Conservation (phyloP, 2,329 filamentous ascomycete genomes). For the Hyphodiscus sp. region DNA sequence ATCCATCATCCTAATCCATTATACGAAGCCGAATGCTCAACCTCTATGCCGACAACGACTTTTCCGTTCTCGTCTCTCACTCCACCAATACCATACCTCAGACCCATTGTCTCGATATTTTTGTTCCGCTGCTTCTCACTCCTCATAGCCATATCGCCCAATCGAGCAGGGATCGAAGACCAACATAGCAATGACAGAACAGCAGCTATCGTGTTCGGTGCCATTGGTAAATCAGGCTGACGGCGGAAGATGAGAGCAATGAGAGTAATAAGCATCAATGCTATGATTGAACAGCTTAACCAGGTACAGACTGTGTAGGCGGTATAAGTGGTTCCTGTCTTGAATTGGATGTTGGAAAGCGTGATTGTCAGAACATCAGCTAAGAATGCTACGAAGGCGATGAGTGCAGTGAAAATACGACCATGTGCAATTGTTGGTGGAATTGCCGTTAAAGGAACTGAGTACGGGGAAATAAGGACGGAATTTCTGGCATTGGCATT, state of each 20-base stretch:
- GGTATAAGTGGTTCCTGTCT: slow-evolving; percentile 33
- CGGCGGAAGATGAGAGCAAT: neutral
- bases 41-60: no score
- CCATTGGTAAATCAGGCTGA: neutral
- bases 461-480: slow-evolving; percentile 20
- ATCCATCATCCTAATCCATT: no score
- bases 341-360: slow-evolving; percentile 42
- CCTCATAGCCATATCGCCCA: no score
- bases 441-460: slow-evolving; percentile 41
- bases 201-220: neutral
- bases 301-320: slow-evolving; percentile 37
- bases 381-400: slow-evolving; percentile 29
- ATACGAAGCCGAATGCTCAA: no score
- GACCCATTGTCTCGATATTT: no score
- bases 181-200: neutral
- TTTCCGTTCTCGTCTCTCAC: no score
- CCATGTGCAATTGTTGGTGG: slow-evolving; percentile 31
- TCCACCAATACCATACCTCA: no score
- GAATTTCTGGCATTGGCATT: neutral
- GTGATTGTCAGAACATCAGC: slow-evolving; percentile 43
- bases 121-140: no score
- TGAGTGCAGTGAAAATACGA: slow-evolving; percentile 21
- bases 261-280: neutral
- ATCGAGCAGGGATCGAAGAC: no score
- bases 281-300: slow-evolving; percentile 27